phyloP scores from a whole-genome alignment of 139 green algal species.

The Eudorina sp. region DNA sequence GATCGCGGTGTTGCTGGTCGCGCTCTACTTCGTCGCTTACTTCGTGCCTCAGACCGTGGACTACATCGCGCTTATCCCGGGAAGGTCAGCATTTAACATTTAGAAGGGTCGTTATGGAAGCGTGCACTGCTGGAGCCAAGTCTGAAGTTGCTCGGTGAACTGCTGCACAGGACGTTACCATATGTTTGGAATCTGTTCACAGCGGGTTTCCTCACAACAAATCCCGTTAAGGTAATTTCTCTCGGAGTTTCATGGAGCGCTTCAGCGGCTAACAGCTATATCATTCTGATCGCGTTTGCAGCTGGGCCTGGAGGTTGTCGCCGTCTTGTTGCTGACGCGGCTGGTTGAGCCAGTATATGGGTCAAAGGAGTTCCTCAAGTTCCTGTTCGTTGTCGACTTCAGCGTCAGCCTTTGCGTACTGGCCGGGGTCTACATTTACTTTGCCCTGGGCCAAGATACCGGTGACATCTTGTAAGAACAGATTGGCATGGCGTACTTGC shows the following conservation, averaged over 20 bases:
- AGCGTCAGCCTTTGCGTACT: constrained; percentile 71
- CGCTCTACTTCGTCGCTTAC: constrained; percentile 47
- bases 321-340: constrained; percentile 79
- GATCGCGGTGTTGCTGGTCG: constrained; percentile 56
- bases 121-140: neutral
- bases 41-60: constrained; percentile 50
- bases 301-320: constrained; percentile 70
- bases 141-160: neutral
- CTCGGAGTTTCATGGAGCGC: neutral
- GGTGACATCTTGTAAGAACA: constrained; percentile 74
- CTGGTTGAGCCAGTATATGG: constrained; percentile 91
- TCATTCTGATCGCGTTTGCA: constrained; percentile 57
- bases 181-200: constrained; percentile 75
- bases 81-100: constrained; percentile 52
- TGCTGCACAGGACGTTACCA: constrained; percentile 60
- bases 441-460: constrained; percentile 46
- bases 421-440: constrained; percentile 75
- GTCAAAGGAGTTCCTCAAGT: constrained; percentile 84
- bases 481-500: no score
- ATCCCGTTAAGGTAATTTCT: constrained; percentile 63
- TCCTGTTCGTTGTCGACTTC: constrained; percentile 77
- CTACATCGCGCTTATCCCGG: constrained; percentile 71
- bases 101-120: no score
- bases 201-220: constrained; percentile 61
- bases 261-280: neutral